These are phyloP conservation scores for Melaleuca quinquenervia DNA, from an alignment of 345 rosid genomes.

Conservation along the genomic window DNA sequence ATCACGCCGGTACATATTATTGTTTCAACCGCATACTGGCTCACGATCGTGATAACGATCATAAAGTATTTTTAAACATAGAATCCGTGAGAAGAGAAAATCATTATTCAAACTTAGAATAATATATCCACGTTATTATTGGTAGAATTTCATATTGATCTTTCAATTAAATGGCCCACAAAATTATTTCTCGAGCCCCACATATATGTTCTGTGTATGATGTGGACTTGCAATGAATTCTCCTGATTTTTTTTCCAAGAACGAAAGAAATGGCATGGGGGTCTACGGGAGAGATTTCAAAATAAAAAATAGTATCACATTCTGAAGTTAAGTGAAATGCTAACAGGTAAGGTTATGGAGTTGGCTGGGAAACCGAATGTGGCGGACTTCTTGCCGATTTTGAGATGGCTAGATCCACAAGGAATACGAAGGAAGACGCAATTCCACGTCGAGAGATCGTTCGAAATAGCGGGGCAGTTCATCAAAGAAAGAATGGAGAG, in stretches of 20 bases:
- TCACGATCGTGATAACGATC: background rate
- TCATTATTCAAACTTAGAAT: background rate
- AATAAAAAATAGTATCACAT: background rate
- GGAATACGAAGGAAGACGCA: conserved; percentile 53
- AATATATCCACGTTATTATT: background rate
- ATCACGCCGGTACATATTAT: conserved; percentile 36
- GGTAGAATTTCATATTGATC: background rate
- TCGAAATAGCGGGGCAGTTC: conserved; percentile 47
- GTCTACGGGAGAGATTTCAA: background rate
- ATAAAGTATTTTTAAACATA: background rate
- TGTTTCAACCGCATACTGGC: background rate
- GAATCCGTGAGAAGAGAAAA: background rate
- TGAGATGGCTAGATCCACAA: conserved; percentile 66
- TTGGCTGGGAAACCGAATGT: conserved; percentile 62
- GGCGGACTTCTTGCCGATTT: conserved; percentile 62
- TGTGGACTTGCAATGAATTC: background rate
- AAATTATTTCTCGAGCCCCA: background rate
- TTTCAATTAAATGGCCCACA: background rate
- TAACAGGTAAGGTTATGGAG: conserved; percentile 54
- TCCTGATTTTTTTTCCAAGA: too few relatives aligned
- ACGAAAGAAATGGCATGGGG: background rate
- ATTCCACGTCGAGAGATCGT: conserved; percentile 51
- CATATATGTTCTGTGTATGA: background rate
- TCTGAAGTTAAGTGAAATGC: background rate
- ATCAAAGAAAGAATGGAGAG: conserved; percentile 37